Base-by-base conservation (phyloP, 2,329 filamentous ascomycete genomes). In the Phyllosticta citrichinensis region DNA sequence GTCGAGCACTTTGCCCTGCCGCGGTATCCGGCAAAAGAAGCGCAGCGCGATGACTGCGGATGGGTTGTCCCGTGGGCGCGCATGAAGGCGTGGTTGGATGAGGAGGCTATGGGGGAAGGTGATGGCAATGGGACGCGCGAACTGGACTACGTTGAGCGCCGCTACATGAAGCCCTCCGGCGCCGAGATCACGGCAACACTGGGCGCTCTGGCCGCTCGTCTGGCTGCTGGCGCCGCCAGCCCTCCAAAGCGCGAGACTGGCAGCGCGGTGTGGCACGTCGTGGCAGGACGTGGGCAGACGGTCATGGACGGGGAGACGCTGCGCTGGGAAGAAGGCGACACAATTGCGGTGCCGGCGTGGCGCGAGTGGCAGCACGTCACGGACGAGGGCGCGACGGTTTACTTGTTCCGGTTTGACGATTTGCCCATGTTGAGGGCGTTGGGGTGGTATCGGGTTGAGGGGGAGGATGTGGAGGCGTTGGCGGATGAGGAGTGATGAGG, bases 311-410 rank as follows among this genome's bases (percentile, higher is more conserved):
- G 70, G 0, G 63, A 74, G 55, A 68, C 60, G 3, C 65, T 77
- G 25, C 24, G 57, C 0, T 83, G 81, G 81, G 76, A 77, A 62
- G 66, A 73, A 51, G 77, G 79, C 2, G 81, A 84, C 66, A 83
- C 79, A 0, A 83, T 84, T 62, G 81, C 78, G 63, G 71, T 84
- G 12, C 81, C 81, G 0, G 68, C 80, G 0, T 83, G 81, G 81
- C 69, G 80, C 56, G 66, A 62, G 12, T 81, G 80, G 62, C 73
- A 80, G 65, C 80, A 82, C 64, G 74, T 75, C 58, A 76, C 79
- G 1, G 68, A 20, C 11, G 33, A n/a, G 3, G 56, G 17, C 0
- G 56, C 33, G 17, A 69, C 68, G 0, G 77, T 77, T 0, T 83
- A 83, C 65, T 63, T 83, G 27, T 83, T 81, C 63, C 72, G 77